These are phyloP conservation scores for Oenanthe javanica DNA, from an alignment of 140 eudicot species.

Conservation along the genomic window DNA sequence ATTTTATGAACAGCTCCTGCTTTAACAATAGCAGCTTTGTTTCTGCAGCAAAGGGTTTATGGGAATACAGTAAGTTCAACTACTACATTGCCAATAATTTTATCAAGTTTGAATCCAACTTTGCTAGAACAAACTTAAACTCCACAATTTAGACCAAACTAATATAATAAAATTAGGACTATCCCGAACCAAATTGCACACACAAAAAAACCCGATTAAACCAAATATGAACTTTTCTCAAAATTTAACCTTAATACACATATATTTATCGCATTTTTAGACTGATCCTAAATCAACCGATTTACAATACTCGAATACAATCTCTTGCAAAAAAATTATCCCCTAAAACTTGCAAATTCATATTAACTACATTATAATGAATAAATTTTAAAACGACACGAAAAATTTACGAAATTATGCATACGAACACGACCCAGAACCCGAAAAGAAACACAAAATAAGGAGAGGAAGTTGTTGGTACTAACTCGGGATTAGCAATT, in stretches of 20 bases:
- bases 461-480: not conserved
- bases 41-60: constrained; percentile 34
- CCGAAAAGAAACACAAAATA: not conserved
- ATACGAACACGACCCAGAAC: not conserved
- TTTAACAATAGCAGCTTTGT: constrained; percentile 90
- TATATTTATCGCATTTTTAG: not conserved
- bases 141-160: not conserved
- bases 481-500: constrained; percentile 78
- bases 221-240: too few species aligned
- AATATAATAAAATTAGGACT: not conserved
- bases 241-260: not conserved
- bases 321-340: too few species aligned
- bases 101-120: not conserved
- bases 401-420: too few species aligned
- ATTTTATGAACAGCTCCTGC: constrained; percentile 91
- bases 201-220: not conserved
- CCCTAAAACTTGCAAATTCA: too few species aligned
- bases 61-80: not conserved
- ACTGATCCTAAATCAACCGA: not conserved
- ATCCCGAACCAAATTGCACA: not conserved
- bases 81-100: not conserved
- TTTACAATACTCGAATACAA: too few species aligned
- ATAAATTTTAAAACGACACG: too few species aligned
- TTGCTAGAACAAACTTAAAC: not conserved
- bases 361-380: too few species aligned